These are phyloP conservation scores for Lipomyces anomalus DNA, from an alignment of 805 yeast genomes.

Conservation along the genomic window DNA sequence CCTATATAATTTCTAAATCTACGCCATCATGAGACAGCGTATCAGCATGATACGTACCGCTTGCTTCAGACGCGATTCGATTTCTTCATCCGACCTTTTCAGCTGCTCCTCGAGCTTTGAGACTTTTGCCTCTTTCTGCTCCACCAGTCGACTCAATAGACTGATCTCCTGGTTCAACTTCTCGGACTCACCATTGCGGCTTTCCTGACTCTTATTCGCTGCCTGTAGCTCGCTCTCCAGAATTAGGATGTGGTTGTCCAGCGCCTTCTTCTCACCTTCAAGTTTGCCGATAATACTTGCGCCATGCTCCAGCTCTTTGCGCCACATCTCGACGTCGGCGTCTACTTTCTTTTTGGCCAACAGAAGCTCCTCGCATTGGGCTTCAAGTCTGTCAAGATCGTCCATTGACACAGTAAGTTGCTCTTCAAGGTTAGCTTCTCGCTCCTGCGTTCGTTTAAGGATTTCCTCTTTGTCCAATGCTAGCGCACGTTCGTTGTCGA, in stretches of 20 bases:
- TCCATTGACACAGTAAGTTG: conserved; percentile 30
- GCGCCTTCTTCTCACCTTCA: conserved; percentile 33
- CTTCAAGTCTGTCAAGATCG: conserved; percentile 33
- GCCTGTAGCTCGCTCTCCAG: conserved; percentile 32
- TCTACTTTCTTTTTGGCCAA: conserved; percentile 33
- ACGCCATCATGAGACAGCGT: too few relatives aligned
- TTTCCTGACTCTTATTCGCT: conserved; percentile 25
- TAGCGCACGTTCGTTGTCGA: conserved; percentile 39
- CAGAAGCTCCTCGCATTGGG: conserved; percentile 32
- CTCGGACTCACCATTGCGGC: conserved; percentile 9
- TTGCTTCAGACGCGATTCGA: conserved; percentile 14
- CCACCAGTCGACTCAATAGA: conserved; percentile 25
- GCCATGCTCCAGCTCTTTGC: conserved; percentile 34
- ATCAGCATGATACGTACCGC: conserved; percentile 8
- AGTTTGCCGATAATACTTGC: conserved; percentile 35
- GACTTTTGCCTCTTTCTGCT: conserved; percentile 30
- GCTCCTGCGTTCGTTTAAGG: conserved; percentile 41
- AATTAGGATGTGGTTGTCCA: conserved; percentile 31
- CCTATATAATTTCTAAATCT: too few relatives aligned
- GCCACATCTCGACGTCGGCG: conserved; percentile 31
- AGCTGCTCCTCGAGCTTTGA: conserved; percentile 30
- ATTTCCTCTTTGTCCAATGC: conserved; percentile 45
- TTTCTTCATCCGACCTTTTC: conserved; percentile 24
- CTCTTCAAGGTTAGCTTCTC: conserved; percentile 36
- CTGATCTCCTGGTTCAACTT: conserved; percentile 20